These are phyloP conservation scores for Russula sp. DNA, from an alignment of 768 basidiomycete species.

Conservation along the genomic window DNA sequence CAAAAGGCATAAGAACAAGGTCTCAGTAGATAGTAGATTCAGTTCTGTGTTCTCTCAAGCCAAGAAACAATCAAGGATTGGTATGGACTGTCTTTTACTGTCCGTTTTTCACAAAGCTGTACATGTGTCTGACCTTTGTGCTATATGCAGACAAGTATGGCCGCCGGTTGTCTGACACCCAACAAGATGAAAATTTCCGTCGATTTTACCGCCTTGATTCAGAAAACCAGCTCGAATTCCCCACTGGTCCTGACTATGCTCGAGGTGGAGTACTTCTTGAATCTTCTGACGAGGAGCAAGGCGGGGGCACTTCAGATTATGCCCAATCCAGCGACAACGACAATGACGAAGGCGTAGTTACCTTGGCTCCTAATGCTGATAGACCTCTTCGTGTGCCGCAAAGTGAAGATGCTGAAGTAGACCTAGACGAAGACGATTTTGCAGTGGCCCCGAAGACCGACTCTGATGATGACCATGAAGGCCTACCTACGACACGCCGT, in stretches of 20 bases:
- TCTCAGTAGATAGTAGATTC: slow-evolving; percentile 90
- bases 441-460: slow-evolving; percentile 45
- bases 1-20: slow-evolving; percentile 71
- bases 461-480: slow-evolving; percentile 31
- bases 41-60: slow-evolving; percentile 57
- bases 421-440: slow-evolving; percentile 72
- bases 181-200: slow-evolving; percentile 68
- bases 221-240: slow-evolving; percentile 33
- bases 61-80: slow-evolving; percentile 28
- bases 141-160: slow-evolving; percentile 86
- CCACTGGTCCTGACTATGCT: slow-evolving; percentile 65
- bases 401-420: slow-evolving; percentile 49
- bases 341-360: slow-evolving; percentile 43
- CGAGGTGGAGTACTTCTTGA: slow-evolving; percentile 84
- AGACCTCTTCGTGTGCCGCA: slow-evolving; percentile 36
- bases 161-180: slow-evolving; percentile 54
- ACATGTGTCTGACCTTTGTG: slow-evolving; percentile 12
- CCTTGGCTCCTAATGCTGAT: slow-evolving; percentile 41
- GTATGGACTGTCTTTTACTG: slow-evolving; percentile 22
- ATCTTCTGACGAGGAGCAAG: slow-evolving; percentile 74
- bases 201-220: slow-evolving; percentile 72
- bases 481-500: slow-evolving; percentile 49
- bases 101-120: not conserved
- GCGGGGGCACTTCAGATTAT: slow-evolving; percentile 22
- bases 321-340: slow-evolving; percentile 33